Percentiles rank a stretch among this genome's conserved stretches.
Conservation (phyloP, 345 rosid species). For the Eucalyptus dawsonii region DNA sequence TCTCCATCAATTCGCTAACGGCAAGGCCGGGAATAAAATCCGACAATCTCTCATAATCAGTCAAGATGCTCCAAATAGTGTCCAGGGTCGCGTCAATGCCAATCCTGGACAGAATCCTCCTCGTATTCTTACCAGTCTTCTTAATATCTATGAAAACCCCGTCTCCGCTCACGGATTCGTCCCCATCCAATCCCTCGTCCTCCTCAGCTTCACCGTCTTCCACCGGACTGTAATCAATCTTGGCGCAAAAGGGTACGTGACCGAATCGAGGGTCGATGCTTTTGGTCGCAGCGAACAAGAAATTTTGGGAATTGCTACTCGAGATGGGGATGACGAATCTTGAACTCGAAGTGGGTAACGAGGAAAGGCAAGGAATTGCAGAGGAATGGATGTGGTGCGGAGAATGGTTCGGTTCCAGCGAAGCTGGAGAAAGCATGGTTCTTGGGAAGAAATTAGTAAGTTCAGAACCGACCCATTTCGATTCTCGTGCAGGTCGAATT, state of each 20-base stretch:
- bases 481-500: not conserved
- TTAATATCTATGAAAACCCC: slow-evolving; percentile 41
- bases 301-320: not conserved
- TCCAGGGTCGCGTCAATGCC: slow-evolving; percentile 63
- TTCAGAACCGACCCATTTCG: not conserved
- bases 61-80: slow-evolving; percentile 60
- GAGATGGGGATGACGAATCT: not conserved
- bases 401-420: not conserved
- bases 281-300: not conserved
- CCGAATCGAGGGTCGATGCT: not conserved
- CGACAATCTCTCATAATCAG: slow-evolving; percentile 69
- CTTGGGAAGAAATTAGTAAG: not conserved
- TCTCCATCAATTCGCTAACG: slow-evolving; percentile 68
- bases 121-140: slow-evolving; percentile 48
- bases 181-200: slow-evolving; percentile 16
- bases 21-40: slow-evolving; percentile 79
- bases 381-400: not conserved
- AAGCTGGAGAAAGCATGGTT: not conserved
- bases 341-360: not conserved
- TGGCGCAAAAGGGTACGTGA: slow-evolving; percentile 6
- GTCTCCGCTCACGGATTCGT: slow-evolving; percentile 25
- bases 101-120: slow-evolving; percentile 64
- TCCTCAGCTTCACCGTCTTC: not conserved
- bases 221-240: slow-evolving; percentile 2
- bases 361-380: not conserved